These are phyloP conservation scores for Suhomyces sp. DNA, from an alignment of 805 yeast species.

Conservation along the genomic window DNA sequence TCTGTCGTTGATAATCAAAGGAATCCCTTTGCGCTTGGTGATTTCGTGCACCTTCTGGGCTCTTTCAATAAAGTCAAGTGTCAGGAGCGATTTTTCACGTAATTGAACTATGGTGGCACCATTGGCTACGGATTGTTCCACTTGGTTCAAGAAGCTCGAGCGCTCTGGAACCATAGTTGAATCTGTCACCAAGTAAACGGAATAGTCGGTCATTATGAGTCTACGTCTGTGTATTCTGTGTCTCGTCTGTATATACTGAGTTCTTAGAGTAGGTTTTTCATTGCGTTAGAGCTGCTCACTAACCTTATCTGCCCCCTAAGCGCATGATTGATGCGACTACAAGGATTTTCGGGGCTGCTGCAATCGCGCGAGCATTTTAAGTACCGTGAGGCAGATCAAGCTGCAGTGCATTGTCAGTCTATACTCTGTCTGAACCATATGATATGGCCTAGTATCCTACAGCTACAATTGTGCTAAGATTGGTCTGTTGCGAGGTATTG, in stretches of 20 bases:
- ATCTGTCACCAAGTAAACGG: constrained; percentile 78
- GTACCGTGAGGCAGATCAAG: not conserved
- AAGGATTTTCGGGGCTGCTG: not conserved
- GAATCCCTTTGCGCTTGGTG: constrained; percentile 60
- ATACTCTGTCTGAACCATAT: not conserved
- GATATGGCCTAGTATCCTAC: not conserved
- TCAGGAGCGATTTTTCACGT: constrained; percentile 72
- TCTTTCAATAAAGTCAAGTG: constrained; percentile 60
- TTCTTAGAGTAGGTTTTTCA: not conserved
- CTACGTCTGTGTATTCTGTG: not conserved
- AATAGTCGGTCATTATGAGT: constrained; percentile 43
- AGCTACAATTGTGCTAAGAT: not conserved
- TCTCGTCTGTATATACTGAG: not conserved
- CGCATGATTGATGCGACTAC: not conserved
- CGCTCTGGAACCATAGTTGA: constrained; percentile 64
- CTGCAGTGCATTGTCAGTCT: too few species aligned
- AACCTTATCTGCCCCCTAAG: not conserved
- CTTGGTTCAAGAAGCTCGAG: constrained; percentile 54
- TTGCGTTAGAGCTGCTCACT: not conserved
- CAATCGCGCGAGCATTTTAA: not conserved
- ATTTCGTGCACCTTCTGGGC: constrained; percentile 61
- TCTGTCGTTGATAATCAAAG: constrained; percentile 81
- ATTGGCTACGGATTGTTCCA: constrained; percentile 56
- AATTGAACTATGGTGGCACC: constrained; percentile 84
- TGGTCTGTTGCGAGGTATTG: not conserved